phyloP scores from a whole-genome alignment of 176 grass and related monocot species.

The Musa itinerans region DNA sequence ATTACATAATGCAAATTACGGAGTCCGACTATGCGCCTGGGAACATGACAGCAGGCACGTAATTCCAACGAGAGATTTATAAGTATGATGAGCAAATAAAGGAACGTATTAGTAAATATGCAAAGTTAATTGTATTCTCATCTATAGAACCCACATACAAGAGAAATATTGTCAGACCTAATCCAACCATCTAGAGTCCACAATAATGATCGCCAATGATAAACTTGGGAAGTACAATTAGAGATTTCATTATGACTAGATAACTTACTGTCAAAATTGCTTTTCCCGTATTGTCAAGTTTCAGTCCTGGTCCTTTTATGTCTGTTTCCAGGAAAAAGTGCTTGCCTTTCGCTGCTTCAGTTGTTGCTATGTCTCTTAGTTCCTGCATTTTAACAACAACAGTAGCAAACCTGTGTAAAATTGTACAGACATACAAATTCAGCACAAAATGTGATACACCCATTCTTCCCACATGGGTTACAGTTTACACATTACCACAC shows the following conservation, averaged over 20 bases:
- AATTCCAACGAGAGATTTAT: not conserved
- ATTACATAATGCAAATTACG: not conserved
- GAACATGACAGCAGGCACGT: not conserved
- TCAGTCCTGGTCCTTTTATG: conserved; percentile 84
- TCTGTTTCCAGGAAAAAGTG: conserved; percentile 91
- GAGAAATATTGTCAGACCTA: not conserved
- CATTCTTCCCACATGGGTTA: not conserved
- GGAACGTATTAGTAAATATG: not conserved
- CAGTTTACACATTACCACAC: not conserved
- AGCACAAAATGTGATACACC: not conserved
- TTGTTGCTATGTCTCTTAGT: conserved; percentile 55
- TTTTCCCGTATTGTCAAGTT: conserved; percentile 90
- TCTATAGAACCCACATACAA: not conserved
- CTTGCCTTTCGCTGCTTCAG: conserved; percentile 65
- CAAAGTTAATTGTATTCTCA: not conserved
- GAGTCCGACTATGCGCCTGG: not conserved
- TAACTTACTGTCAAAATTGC: conserved; percentile 72
- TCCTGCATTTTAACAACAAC: conserved; percentile 44
- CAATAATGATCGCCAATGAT: not conserved
- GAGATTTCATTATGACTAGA: not conserved
- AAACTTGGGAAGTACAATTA: not conserved
- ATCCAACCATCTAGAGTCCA: not conserved
- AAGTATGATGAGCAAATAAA: not conserved
- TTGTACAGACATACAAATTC: not conserved
- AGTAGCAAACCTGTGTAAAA: not conserved